A percentile compares a stretch with the other conserved stretches of the same genome.
Evolutionary conservation across 2,329 filamentous ascomycete genomes (phyloP).

Genomic region (Xylariales sp.): DNA sequence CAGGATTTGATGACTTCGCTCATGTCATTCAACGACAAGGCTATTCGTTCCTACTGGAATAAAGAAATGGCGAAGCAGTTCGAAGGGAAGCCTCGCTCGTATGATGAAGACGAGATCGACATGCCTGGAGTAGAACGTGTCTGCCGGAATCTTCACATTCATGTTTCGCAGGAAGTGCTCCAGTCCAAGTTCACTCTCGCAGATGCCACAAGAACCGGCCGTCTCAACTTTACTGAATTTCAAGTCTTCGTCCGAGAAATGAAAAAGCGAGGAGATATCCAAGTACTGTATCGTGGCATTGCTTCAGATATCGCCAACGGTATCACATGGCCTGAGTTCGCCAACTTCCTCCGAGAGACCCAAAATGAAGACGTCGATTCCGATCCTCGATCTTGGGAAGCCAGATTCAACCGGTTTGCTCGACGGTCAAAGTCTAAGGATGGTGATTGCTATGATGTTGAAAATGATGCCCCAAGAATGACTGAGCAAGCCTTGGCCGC

Average conservation of each 20-base stretch:
- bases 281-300: constrained; percentile 63
- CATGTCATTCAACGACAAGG: constrained; percentile 78
- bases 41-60: constrained; percentile 80
- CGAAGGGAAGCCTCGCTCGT: constrained; percentile 42
- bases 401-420: constrained; percentile 66
- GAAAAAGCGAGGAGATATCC: constrained; percentile 80
- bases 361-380: constrained; percentile 74
- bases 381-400: constrained; percentile 64
- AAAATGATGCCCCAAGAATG: constrained; percentile 57
- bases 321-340: constrained; percentile 69
- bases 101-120: constrained; percentile 68
- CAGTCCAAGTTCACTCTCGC: constrained; percentile 70
- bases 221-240: constrained; percentile 76
- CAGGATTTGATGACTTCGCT: constrained; percentile 88
- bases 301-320: constrained; percentile 56
- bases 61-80: constrained; percentile 73
- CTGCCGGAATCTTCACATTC: constrained; percentile 88
- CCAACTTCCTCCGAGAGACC: constrained; percentile 65
- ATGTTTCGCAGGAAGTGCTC: constrained; percentile 73
- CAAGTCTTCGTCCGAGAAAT: constrained; percentile 76
- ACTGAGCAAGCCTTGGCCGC: constrained; percentile 73
- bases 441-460: constrained; percentile 34
- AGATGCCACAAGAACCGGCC: constrained; percentile 59
- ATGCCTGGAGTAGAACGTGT: constrained; percentile 75
- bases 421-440: constrained; percentile 51